Evolutionary conservation across 768 basidiomycete species (phyloP).

Genomic region (Podaxis rugospora): DNA sequence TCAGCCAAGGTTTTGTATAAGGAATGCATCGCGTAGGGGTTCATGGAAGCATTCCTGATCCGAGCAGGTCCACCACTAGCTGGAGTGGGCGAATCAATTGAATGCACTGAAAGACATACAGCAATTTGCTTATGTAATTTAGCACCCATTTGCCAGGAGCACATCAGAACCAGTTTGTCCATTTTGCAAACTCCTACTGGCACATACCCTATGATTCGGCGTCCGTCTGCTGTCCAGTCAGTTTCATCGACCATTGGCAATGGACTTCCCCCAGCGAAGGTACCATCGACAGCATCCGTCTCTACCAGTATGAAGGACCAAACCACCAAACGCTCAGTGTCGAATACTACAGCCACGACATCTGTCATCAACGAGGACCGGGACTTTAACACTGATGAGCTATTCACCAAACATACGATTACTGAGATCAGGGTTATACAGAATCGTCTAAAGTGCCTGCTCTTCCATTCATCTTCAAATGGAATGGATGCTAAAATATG

Average conservation of each 20-base stretch:
- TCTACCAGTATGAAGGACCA: background rate
- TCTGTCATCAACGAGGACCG: background rate
- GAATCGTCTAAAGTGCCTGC: constrained; percentile 57
- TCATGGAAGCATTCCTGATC: too few species aligned
- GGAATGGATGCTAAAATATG: constrained; percentile 7
- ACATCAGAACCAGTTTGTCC: background rate
- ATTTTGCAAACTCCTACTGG: background rate
- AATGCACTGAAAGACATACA: too few species aligned
- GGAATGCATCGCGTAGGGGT: too few species aligned
- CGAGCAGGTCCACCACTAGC: too few species aligned
- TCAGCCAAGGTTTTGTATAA: too few species aligned
- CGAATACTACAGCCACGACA: background rate
- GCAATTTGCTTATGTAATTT: too few species aligned
- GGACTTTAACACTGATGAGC: constrained; percentile 61
- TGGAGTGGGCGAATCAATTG: too few species aligned
- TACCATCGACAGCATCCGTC: background rate
- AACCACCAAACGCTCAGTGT: background rate
- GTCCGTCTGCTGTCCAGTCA: background rate
- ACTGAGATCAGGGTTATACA: constrained; percentile 65
- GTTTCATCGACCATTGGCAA: background rate
- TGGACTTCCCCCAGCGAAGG: background rate
- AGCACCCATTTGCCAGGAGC: background rate
- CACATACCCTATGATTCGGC: constrained; percentile 7
- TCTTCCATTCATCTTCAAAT: constrained; percentile 8
- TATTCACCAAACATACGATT: constrained; percentile 70